Percentiles rank a stretch among this genome's conserved stretches.
Conservation (phyloP, 768 basidiomycete genomes). For the Suillus luteus region DNA sequence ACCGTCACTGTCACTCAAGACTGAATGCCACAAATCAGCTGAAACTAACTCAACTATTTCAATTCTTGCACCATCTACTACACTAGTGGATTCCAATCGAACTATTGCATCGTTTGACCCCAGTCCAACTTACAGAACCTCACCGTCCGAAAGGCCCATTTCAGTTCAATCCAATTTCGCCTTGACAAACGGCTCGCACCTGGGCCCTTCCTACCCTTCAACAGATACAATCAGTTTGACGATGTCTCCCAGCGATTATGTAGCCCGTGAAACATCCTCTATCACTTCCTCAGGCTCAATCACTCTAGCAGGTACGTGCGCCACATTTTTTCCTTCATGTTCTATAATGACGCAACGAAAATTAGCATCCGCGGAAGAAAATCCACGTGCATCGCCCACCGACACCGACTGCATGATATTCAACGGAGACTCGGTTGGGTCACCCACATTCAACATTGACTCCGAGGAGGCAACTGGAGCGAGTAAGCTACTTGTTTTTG, state of each 20-base stretch:
- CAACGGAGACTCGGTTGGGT: neutral
- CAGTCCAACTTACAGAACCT: neutral
- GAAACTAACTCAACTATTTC: neutral
- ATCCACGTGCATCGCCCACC: neutral
- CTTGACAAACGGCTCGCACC: neutral
- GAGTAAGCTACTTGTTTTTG: neutral
- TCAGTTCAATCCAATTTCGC: neutral
- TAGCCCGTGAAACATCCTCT: neutral
- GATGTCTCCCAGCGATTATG: neutral
- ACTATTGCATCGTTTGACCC: too few species aligned
- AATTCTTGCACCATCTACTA: too few species aligned
- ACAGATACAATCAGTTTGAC: neutral
- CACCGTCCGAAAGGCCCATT: neutral
- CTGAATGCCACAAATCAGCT: neutral
- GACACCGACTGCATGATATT: neutral
- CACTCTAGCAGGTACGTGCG: neutral
- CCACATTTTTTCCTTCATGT: neutral
- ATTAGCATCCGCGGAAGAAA: neutral
- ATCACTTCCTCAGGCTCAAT: neutral
- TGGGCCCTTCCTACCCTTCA: neutral
- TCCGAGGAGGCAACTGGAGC: neutral
- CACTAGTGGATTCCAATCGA: too few species aligned
- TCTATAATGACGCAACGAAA: neutral
- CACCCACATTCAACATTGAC: constrained; percentile 7
- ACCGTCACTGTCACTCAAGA: neutral